Percentiles rank a stretch among this genome's conserved stretches.
Conservation (phyloP, 1,284 basidiomycete species). For the Ceratobasidium papillatum region DNA sequence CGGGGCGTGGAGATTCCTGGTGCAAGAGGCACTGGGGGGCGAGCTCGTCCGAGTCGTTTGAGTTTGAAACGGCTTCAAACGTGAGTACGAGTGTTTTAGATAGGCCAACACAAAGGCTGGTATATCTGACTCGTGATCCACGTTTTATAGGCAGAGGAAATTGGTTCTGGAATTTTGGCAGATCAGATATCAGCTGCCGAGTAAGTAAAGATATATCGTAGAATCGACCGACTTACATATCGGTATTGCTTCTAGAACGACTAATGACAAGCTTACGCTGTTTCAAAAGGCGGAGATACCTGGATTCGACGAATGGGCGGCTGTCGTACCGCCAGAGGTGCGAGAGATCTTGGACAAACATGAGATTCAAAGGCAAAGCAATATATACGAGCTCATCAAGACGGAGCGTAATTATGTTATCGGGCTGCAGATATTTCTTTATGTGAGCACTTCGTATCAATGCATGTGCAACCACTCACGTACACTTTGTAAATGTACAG, state of each 20-base stretch:
- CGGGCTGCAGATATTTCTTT: constrained; percentile 28
- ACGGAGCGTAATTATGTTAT: constrained; percentile 32
- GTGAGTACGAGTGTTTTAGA: neutral
- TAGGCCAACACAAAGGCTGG: neutral
- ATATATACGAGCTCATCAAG: constrained; percentile 36
- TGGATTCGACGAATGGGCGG: constrained; percentile 31
- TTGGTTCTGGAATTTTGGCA: constrained; percentile 31
- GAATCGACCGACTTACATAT: neutral
- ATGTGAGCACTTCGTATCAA: neutral
- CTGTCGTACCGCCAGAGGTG: constrained; percentile 21
- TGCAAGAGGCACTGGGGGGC: constrained; percentile 21
- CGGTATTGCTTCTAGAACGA: neutral
- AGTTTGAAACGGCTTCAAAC: constrained; percentile 31
- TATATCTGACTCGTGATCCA: neutral
- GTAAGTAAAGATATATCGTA: neutral
- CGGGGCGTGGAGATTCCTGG: constrained; percentile 6
- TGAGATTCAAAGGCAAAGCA: constrained; percentile 36
- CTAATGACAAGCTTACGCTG: constrained; percentile 3
- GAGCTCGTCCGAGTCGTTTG: constrained; percentile 16
- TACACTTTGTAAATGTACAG: neutral
- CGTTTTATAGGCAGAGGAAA: constrained; percentile 22
- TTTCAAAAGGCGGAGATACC: constrained; percentile 12
- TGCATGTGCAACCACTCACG: neutral
- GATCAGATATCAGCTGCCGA: constrained; percentile 20
- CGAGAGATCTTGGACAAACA: constrained; percentile 24